Percentiles rank a stretch among this genome's conserved stretches.
phyloP scores from a whole-genome alignment of 2,329 filamentous ascomycete species.

The Botryotinia convoluta region DNA sequence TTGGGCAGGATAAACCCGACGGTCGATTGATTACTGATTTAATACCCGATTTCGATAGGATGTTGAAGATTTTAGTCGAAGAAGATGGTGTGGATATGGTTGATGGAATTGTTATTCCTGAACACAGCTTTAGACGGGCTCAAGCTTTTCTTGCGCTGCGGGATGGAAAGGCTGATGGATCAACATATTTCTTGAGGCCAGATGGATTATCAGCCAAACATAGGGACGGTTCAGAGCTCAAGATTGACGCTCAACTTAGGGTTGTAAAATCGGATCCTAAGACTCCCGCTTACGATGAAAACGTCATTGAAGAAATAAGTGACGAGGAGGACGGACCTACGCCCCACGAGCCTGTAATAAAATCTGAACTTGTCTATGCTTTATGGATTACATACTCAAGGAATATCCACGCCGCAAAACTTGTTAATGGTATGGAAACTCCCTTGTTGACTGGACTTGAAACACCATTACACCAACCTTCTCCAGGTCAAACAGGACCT shows the following conservation, averaged over 20 bases:
- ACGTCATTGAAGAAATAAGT: constrained; percentile 62
- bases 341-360: constrained; percentile 46
- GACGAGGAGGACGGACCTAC: constrained; percentile 47
- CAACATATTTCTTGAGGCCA: constrained; percentile 76
- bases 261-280: constrained; percentile 89
- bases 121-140: constrained; percentile 91
- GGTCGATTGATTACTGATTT: constrained; percentile 76
- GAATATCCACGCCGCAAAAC: constrained; percentile 76
- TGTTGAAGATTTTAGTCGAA: constrained; percentile 76
- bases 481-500: constrained; percentile 66
- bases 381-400: constrained; percentile 97
- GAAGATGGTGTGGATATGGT: constrained; percentile 80
- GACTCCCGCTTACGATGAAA: constrained; percentile 54
- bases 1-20: constrained; percentile 82
- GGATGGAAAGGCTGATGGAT: constrained; percentile 76
- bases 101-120: constrained; percentile 95
- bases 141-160: constrained; percentile 79
- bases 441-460: constrained; percentile 60
- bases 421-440: constrained; percentile 58
- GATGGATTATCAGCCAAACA: constrained; percentile 83
- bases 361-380: constrained; percentile 83
- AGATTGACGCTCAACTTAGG: constrained; percentile 93
- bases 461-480: constrained; percentile 76
- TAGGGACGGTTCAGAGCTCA: constrained; percentile 85
- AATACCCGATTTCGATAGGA: constrained; percentile 82